A percentile compares a stretch with the other conserved stretches of the same genome.
Evolutionary conservation across 2,329 filamentous ascomycete genomes (phyloP).

Genomic region (Botrytis cinerea): DNA sequence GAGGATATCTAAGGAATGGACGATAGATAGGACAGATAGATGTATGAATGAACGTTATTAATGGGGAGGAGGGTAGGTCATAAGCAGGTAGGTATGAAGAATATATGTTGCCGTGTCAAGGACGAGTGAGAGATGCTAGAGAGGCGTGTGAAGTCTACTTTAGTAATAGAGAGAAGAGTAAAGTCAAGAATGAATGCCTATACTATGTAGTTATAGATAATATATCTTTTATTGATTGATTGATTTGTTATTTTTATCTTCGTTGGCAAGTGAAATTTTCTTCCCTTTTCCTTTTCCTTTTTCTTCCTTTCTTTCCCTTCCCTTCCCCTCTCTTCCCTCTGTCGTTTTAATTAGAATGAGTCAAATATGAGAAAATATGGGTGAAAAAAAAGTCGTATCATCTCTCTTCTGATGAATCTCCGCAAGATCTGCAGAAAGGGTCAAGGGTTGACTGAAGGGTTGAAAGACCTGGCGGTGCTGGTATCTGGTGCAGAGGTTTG

Average conservation of each 20-base stretch:
- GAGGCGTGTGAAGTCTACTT: not conserved
- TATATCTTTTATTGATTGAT: not conserved
- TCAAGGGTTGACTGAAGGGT: not conserved
- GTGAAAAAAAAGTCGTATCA: not conserved
- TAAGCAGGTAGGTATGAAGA: not conserved
- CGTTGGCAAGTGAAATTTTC: not conserved
- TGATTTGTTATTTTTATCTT: not conserved
- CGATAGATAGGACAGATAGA: not conserved
- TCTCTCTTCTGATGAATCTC: not conserved
- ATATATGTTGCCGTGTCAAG: not conserved
- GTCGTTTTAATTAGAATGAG: not conserved
- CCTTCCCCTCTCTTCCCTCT: not conserved
- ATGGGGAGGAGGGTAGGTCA: too few relatives aligned
- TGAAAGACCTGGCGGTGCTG: not conserved
- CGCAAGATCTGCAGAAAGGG: slow-evolving; percentile 6
- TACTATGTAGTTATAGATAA: not conserved
- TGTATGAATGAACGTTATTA: not conserved
- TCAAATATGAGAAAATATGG: not conserved
- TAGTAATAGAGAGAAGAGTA: not conserved
- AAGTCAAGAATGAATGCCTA: not conserved
- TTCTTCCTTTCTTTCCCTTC: not conserved
- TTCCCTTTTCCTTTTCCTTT: not conserved
- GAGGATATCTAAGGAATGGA: not conserved
- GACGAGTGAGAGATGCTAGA: not conserved
- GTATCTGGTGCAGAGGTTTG: not conserved